These are phyloP conservation scores for Posidonia australis DNA, from an alignment of 106 monocot genomes.

Conservation along the genomic window DNA sequence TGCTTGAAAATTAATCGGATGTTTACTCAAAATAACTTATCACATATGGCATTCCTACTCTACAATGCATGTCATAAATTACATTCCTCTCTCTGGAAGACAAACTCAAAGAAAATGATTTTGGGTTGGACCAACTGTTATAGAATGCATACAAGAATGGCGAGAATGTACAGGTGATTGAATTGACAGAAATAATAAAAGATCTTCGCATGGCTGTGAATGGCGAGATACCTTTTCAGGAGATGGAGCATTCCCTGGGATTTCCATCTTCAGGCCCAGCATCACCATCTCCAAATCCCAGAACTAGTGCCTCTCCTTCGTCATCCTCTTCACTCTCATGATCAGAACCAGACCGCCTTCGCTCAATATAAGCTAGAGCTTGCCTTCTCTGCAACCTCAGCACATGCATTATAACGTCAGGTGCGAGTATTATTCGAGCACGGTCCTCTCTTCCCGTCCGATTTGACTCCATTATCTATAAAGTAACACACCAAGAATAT, in stretches of 20 bases:
- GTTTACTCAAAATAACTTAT: too few relatives aligned
- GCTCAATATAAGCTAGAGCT: constrained; percentile 27
- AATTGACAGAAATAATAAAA: not conserved
- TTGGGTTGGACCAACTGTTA: too few relatives aligned
- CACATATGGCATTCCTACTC: too few relatives aligned
- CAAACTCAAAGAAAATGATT: too few relatives aligned
- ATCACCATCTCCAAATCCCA: constrained; percentile 5
- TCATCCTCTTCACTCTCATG: constrained; percentile 31
- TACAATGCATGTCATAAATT: too few relatives aligned
- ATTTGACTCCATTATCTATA: constrained; percentile 47
- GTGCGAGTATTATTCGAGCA: constrained; percentile 30
- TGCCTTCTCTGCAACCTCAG: constrained; percentile 62
- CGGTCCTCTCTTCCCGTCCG: constrained; percentile 42
- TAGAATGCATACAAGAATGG: too few relatives aligned
- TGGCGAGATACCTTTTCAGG: not conserved
- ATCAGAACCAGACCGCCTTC: constrained; percentile 12
- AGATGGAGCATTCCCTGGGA: constrained; percentile 15
- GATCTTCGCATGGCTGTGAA: not conserved
- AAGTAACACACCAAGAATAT: not conserved
- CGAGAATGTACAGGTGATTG: too few relatives aligned
- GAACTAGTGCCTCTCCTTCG: constrained; percentile 7
- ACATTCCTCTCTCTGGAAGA: too few relatives aligned
- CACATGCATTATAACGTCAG: constrained; percentile 66
- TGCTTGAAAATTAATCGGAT: too few relatives aligned
- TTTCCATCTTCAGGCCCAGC: constrained; percentile 3